Evolutionary conservation across 768 basidiomycete species (phyloP).

Genomic region (Collybiopsis confluens): DNA sequence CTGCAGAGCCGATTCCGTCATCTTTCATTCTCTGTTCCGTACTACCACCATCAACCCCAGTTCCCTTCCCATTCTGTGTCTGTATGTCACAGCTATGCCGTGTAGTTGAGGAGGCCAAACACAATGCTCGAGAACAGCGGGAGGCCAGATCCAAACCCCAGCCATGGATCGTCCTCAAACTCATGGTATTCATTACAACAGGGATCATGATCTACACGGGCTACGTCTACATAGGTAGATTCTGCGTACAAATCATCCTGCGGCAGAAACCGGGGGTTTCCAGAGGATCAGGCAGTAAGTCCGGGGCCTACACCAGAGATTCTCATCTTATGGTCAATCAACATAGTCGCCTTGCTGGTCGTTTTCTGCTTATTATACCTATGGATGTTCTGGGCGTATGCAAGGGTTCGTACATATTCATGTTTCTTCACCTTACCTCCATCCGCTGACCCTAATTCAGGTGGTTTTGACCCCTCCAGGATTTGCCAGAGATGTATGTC

Average conservation of each 20-base stretch:
- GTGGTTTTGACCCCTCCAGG: conserved; percentile 67
- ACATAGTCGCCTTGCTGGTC: conserved; percentile 60
- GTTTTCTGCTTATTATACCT: conserved; percentile 59
- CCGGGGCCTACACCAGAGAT: background rate
- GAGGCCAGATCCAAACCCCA: conserved; percentile 47
- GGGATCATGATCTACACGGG: conserved; percentile 62
- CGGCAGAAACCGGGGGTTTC: conserved; percentile 41
- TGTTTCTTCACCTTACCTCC: conserved; percentile 2
- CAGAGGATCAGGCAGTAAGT: conserved; percentile 65
- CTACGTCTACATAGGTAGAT: conserved; percentile 76
- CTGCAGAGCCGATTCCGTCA: background rate
- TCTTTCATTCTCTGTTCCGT: background rate
- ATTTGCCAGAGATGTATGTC: conserved; percentile 58
- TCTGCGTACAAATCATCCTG: conserved; percentile 70
- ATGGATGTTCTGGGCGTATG: conserved; percentile 80
- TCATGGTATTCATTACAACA: conserved; percentile 54
- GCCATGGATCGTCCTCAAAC: conserved; percentile 73
- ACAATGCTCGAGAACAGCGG: conserved; percentile 34
- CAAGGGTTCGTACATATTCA: conserved; percentile 44
- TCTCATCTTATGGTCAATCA: background rate
- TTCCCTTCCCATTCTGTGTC: conserved; percentile 9
- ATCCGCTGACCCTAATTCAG: conserved; percentile 29
- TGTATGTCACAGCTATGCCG: conserved; percentile 38
- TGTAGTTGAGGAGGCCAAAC: conserved; percentile 45
- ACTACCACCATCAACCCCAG: background rate